Percentiles rank a stretch among this genome's conserved stretches.
These are phyloP conservation scores for Porodaedalea pini DNA, from an alignment of 1,284 basidiomycete genomes.

Conservation along the genomic window DNA sequence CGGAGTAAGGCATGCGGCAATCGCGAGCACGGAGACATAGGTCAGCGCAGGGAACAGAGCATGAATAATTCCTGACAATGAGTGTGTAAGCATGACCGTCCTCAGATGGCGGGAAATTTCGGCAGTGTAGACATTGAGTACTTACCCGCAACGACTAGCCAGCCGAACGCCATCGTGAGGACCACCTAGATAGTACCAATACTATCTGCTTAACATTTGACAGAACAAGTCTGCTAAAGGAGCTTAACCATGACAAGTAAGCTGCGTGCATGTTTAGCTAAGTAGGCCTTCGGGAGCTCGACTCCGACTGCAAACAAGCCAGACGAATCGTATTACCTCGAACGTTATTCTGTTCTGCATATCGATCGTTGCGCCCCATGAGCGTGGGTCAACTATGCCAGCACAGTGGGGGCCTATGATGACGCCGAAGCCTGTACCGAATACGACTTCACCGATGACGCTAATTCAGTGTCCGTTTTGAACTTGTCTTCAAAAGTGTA, in stretches of 20 bases:
- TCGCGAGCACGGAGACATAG: conserved; percentile 72
- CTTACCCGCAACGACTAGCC: conserved; percentile 62
- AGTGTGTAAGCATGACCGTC: background rate
- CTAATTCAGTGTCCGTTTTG: background rate
- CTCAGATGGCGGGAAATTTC: background rate
- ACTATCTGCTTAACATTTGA: no score
- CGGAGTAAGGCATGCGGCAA: conserved; percentile 89
- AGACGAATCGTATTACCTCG: conserved; percentile 71
- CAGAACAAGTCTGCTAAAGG: no score
- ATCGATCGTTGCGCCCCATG: conserved; percentile 50
- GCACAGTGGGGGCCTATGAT: conserved; percentile 72
- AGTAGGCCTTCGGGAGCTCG: conserved; percentile 65
- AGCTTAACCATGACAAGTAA: conserved; percentile 48
- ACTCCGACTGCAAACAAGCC: conserved; percentile 74
- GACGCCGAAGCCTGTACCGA: conserved; percentile 80
- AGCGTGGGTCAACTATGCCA: conserved; percentile 74
- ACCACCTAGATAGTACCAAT: conserved; percentile 43
- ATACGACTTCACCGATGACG: conserved; percentile 85
- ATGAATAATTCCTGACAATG: conserved; percentile 49
- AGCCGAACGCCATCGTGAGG: conserved; percentile 77
- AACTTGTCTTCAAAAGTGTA: background rate
- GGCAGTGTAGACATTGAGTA: background rate
- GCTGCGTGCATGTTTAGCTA: conserved; percentile 59
- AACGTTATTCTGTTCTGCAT: conserved; percentile 62
- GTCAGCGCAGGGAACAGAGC: conserved; percentile 66